Percentiles rank a stretch among this genome's conserved stretches.
Evolutionary conservation across 169 alveolate genomes (phyloP).

Genomic region (Plasmodium vinckei): DNA sequence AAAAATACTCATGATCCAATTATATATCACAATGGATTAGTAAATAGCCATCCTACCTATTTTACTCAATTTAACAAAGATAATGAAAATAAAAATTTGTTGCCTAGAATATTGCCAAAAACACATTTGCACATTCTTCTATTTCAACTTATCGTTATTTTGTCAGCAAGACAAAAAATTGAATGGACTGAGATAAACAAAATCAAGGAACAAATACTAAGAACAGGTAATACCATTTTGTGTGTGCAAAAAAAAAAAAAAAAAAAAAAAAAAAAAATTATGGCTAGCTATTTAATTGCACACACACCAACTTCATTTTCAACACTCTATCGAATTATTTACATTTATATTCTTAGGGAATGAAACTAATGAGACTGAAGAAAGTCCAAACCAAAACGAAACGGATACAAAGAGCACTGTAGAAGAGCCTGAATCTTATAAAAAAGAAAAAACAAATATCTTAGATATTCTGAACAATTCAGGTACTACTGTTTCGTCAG

Average conservation of each 20-base stretch:
- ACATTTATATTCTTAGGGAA: background rate
- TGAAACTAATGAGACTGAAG: too few species aligned
- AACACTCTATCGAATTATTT: background rate
- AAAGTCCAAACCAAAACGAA: background rate
- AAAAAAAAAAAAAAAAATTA: background rate
- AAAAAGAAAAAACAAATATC: constrained; percentile 10
- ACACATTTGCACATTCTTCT: constrained; percentile 53
- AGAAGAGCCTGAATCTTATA: background rate
- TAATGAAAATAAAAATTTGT: constrained; percentile 14
- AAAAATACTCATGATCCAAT: background rate
- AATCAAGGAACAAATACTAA: constrained; percentile 37
- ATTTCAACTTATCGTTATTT: constrained; percentile 49
- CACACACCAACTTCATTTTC: background rate
- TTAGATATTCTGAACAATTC: constrained; percentile 18
- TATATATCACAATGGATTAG: background rate
- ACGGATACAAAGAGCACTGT: background rate
- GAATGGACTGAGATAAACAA: constrained; percentile 40
- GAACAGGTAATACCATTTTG: constrained; percentile 10
- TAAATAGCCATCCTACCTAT: background rate
- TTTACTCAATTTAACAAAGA: background rate
- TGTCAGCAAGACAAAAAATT: constrained; percentile 55
- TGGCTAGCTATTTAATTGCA: background rate
- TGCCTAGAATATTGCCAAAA: constrained; percentile 49
- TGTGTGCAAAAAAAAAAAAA: background rate
- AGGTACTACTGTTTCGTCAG: constrained; percentile 16